Evolutionary conservation across 257 asterid species (phyloP).

Genomic region (Striga asiatica): DNA sequence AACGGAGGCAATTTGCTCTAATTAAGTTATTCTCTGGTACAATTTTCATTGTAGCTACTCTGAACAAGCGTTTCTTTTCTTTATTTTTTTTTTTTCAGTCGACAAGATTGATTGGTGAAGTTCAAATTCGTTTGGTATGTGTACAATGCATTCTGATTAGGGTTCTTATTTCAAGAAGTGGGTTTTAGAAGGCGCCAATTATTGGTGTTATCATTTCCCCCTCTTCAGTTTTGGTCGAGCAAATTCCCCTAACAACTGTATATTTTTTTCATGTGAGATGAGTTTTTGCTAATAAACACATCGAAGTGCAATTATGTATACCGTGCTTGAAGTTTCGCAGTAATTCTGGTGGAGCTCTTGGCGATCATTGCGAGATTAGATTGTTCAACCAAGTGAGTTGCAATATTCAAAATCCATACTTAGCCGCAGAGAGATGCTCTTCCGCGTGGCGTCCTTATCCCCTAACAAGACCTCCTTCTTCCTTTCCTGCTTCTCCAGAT

Average conservation of each 20-base stretch:
- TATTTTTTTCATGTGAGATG: neutral
- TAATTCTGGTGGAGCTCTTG: slow-evolving; percentile 10
- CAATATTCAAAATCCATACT: neutral
- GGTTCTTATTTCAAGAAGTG: too few species aligned
- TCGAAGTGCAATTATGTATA: neutral
- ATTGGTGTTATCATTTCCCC: neutral
- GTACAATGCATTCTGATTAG: too few species aligned
- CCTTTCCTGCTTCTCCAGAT: slow-evolving; percentile 23
- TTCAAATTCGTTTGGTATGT: too few species aligned
- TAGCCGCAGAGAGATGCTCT: slow-evolving; percentile 24
- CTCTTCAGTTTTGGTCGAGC: neutral
- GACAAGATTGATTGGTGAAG: too few species aligned
- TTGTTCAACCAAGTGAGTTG: slow-evolving; percentile 11
- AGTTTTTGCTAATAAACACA: too few species aligned
- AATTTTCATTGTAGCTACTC: too few species aligned
- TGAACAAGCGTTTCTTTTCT: too few species aligned
- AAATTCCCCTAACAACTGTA: slow-evolving; percentile 11
- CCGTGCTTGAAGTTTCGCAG: neutral
- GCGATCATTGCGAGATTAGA: neutral
- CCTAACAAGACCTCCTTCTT: slow-evolving; percentile 29
- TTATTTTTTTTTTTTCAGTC: too few species aligned
- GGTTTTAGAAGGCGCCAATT: neutral
- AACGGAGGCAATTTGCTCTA: too few species aligned
- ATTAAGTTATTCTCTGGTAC: too few species aligned
- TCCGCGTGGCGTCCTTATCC: slow-evolving; percentile 20